phyloP scores from a whole-genome alignment of 768 basidiomycete species.

The Leccinum barrowsii region DNA sequence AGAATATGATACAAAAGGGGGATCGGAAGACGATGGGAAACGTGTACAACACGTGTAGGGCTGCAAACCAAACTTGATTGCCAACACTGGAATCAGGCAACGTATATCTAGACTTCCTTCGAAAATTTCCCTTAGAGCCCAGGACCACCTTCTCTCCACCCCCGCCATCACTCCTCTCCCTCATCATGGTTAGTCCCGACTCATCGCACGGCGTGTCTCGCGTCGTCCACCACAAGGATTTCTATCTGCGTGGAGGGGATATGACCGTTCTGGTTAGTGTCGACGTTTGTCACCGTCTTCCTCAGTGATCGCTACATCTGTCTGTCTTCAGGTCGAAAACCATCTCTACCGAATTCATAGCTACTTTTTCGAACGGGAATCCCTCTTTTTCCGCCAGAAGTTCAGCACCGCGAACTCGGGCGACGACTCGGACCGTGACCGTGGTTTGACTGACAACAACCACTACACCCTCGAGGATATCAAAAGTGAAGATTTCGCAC shows the following conservation, averaged over 20 bases:
- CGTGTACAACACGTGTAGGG: slow-evolving; percentile 39
- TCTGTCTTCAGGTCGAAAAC: slow-evolving; percentile 49
- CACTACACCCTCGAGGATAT: slow-evolving; percentile 42
- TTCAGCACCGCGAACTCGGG: slow-evolving; percentile 28
- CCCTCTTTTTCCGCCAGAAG: slow-evolving; percentile 41
- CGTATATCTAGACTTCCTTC: slow-evolving; percentile 36
- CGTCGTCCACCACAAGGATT: slow-evolving; percentile 39
- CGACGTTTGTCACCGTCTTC: background rate
- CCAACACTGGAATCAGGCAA: slow-evolving; percentile 28
- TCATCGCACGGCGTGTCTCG: slow-evolving; percentile 27
- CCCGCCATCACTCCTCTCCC: slow-evolving; percentile 29
- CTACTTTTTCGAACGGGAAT: slow-evolving; percentile 64
- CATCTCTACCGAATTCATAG: slow-evolving; percentile 54
- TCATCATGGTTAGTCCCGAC: slow-evolving; percentile 27
- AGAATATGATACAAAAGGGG: slow-evolving; percentile 17
- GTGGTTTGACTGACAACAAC: slow-evolving; percentile 35
- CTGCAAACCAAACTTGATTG: slow-evolving; percentile 14
- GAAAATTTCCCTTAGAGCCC: slow-evolving; percentile 35
- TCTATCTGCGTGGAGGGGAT: slow-evolving; percentile 59
- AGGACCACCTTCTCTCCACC: slow-evolving; percentile 22
- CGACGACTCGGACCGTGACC: slow-evolving; percentile 31
- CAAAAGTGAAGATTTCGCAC: slow-evolving; percentile 47
- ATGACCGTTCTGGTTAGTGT: slow-evolving; percentile 50
- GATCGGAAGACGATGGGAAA: slow-evolving; percentile 16
- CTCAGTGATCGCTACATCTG: slow-evolving; percentile 9